These are phyloP conservation scores for Ailanthus altissimus DNA, from an alignment of 345 rosid species.

Conservation along the genomic window DNA sequence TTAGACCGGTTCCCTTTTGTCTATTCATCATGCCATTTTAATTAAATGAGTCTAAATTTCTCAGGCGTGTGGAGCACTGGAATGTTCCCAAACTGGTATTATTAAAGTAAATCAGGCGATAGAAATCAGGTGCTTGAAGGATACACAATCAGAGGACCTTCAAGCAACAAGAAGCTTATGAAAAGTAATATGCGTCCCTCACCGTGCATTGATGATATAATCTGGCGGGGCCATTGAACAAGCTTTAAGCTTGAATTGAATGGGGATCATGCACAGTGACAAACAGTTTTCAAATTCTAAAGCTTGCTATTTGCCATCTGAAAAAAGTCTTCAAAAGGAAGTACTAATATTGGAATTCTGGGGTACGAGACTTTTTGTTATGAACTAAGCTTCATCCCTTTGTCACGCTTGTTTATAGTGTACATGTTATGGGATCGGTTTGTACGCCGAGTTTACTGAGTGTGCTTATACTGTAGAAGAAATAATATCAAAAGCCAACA, in stretches of 20 bases:
- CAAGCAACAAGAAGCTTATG: not conserved
- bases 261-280: not conserved
- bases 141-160: not conserved
- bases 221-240: not conserved
- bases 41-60: not conserved
- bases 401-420: too few species aligned
- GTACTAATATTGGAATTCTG: too few species aligned
- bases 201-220: not conserved
- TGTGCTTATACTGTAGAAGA: too few species aligned
- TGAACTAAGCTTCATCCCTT: too few species aligned
- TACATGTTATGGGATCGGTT: not conserved
- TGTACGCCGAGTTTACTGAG: not conserved
- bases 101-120: slow-evolving; percentile 55
- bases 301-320: not conserved
- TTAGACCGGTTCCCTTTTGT: not conserved
- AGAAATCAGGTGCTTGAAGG: slow-evolving; percentile 23
- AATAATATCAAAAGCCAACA: not conserved
- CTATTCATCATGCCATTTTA: not conserved
- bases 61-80: slow-evolving; percentile 93
- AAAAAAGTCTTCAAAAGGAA: not conserved
- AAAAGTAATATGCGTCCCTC: not conserved
- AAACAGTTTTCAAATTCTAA: not conserved
- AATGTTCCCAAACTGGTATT: slow-evolving; percentile 88
- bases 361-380: too few species aligned
- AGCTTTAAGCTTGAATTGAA: not conserved